Percentiles rank a stretch among this genome's conserved stretches.
Evolutionary conservation across 2,329 filamentous ascomycete species (phyloP).

Genomic region (Ophiostoma novo-ulmi): DNA sequence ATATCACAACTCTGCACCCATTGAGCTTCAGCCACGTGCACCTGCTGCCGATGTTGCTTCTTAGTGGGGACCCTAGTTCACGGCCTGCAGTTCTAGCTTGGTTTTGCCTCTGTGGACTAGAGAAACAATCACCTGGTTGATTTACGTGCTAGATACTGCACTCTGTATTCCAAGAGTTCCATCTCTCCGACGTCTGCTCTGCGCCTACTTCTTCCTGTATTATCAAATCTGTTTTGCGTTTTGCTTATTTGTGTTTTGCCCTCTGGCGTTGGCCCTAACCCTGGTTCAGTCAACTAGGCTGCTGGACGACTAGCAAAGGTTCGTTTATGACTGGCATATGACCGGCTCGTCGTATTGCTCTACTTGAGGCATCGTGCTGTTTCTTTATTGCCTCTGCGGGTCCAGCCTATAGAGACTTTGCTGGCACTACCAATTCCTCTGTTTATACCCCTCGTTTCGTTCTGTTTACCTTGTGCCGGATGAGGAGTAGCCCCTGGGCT

Average conservation of each 20-base stretch:
- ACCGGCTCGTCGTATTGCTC: neutral
- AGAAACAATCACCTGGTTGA: neutral
- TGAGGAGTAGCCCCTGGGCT: neutral
- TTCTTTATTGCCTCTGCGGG: neutral
- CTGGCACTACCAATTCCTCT: neutral
- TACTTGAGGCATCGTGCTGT: neutral
- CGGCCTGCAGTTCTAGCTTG: slow-evolving; percentile 29
- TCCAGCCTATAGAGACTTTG: neutral
- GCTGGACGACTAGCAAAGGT: neutral
- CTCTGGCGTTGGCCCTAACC: neutral
- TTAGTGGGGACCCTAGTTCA: slow-evolving; percentile 31
- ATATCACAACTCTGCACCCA: slow-evolving; percentile 28
- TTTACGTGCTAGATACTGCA: neutral
- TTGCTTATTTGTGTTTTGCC: neutral
- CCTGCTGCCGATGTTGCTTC: slow-evolving; percentile 30
- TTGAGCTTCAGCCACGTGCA: slow-evolving; percentile 36
- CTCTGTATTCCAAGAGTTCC: neutral
- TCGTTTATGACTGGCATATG: neutral
- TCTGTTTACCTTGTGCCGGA: neutral
- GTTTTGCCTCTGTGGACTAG: slow-evolving; percentile 13
- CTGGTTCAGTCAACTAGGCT: neutral
- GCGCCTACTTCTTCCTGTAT: neutral
- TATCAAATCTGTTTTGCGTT: neutral
- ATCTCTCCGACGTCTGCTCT: neutral
- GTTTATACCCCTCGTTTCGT: neutral